A percentile compares a stretch with the other conserved stretches of the same genome.
Evolutionary conservation across 306 rosid species (phyloP).

Genomic region (Trifolium subterraneum): DNA sequence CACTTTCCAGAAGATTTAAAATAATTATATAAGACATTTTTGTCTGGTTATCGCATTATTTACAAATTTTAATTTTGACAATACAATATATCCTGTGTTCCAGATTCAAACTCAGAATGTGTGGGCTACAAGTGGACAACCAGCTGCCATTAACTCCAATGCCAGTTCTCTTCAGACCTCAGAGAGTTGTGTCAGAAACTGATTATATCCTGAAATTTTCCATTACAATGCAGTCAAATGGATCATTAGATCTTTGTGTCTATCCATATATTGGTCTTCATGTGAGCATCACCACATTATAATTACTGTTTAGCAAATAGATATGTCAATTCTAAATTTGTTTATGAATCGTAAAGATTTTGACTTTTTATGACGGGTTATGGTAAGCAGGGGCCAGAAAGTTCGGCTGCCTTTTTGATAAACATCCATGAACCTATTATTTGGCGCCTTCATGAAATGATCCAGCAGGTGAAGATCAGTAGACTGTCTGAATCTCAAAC

Average conservation of each 20-base stretch:
- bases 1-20: slow-evolving; percentile 32
- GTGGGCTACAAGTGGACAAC: slow-evolving; percentile 88
- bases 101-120: slow-evolving; percentile 92
- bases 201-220: slow-evolving; percentile 90
- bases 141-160: slow-evolving; percentile 94
- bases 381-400: slow-evolving; percentile 78
- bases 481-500: slow-evolving; percentile 78
- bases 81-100: slow-evolving; percentile 35
- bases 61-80: slow-evolving; percentile 36
- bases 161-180: slow-evolving; percentile 98
- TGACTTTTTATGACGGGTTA: slow-evolving; percentile 38
- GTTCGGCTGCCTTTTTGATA: slow-evolving; percentile 80
- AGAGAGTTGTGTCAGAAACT: slow-evolving; percentile 69
- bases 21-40: slow-evolving; percentile 12
- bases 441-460: slow-evolving; percentile 98
- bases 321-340: slow-evolving; percentile 1
- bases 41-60: slow-evolving; percentile 24
- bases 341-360: slow-evolving; percentile 18
- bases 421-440: slow-evolving; percentile 94
- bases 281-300: slow-evolving; percentile 58
- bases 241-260: slow-evolving; percentile 85
- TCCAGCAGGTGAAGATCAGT: slow-evolving; percentile 81
- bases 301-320: slow-evolving; percentile 15
- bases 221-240: slow-evolving; percentile 84
- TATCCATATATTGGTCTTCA: slow-evolving; percentile 92